Evolutionary conservation across 2,329 filamentous ascomycete species (phyloP), one percentile per base, ranked within the genome.

Genomic region (Aspergillus fijiensis): DNA sequence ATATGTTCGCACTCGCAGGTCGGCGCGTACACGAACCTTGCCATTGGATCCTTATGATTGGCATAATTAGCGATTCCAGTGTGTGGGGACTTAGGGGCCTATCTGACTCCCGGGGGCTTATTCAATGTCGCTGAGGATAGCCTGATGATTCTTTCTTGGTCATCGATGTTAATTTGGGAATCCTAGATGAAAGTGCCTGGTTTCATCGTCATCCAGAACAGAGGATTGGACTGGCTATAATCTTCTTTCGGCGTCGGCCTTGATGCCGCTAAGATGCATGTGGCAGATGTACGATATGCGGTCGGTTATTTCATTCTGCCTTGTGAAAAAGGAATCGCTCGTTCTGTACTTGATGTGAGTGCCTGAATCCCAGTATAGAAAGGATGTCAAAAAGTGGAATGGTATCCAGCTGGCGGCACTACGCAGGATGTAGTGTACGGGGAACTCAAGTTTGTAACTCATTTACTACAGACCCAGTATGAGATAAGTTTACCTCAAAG

Each of bases 101-200:
- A n/a, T 7, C 39, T 45, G 16, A 7, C 6, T 45, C 14, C 16
- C 10, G 1, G 5, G 39, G 19, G 1, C 3, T n/a, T 5, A 9
- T 16, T 45, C n/a, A 45, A 9, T 7, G 39, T 45, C 14, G 55
- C 59, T 35, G 16, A 59, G 49, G 56, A 61, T 61, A 59, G 48
- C 48, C 3, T 55, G 6, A 14, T 49, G 52, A 16, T n/a, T 23
- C 9, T 10, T n/a, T 29, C 0, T 12, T 45, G 6, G 1, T 49
- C 27, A 23, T 27, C 2, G 42, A 19, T 31, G 23, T 3, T 25
- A 23, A 2, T 1, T 12, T n/a, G n/a, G 11, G 21, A 23, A 2
- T 23, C 33, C 35, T 19, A 12, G 29, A 12, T 5, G 12, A 51
- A 10, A 19, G 12, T 50, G 55, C 33, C 14, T 19, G 39, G 39